Evolutionary conservation across 176 grass and related monocot genomes (phyloP), one percentile per base, ranked within the genome.

Genomic region (Leersia perrieri): DNA sequence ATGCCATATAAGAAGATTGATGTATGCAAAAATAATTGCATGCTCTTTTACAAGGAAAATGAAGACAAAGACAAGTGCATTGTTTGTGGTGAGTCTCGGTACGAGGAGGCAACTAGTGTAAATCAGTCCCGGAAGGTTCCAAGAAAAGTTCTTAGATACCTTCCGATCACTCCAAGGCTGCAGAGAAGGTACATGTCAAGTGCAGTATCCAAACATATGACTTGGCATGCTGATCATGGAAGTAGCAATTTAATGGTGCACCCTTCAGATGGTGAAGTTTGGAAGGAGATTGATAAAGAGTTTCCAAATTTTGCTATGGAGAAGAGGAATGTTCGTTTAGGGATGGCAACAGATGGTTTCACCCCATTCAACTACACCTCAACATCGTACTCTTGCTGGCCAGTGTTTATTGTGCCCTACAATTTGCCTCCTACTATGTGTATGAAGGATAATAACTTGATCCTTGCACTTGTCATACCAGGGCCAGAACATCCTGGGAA

Each of bases 381-480:
- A 14, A 65, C 63, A 5, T 51, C 33, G 1, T 78, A 42, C 40
- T 85, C 60, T 8, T 78, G 63, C 11, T 77, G 73, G 33, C 63
- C 23, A 2, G 16, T 63, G 7, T 83, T 83, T 63, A 25, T 83
- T n/a, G 41, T 71, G 39, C 32, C 33, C 0, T 82, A 73, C 33
- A 84, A 84, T 34, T 72, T 84, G 3, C 72, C 61, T 5, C 81
- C 60, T 5, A 13, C 12, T 51, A 49, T 84, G 25, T 38, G 60
- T 9, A 83, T 30, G 58, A 76, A 66, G 29, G 3, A 20, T 28
- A 55, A 22, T 1, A 84, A 60, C 4, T 66, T 67, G 5, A 33
- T 73, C 33, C 60, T 84, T 35, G 12, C 72, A 36, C 72, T 84
- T 2, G 61, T 77, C 33, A 32, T 77, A 36, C 61, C 83, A 4